Evolutionary conservation across 75 land plant genomes (phyloP).

Genomic region (Ceratopteris richardii): DNA sequence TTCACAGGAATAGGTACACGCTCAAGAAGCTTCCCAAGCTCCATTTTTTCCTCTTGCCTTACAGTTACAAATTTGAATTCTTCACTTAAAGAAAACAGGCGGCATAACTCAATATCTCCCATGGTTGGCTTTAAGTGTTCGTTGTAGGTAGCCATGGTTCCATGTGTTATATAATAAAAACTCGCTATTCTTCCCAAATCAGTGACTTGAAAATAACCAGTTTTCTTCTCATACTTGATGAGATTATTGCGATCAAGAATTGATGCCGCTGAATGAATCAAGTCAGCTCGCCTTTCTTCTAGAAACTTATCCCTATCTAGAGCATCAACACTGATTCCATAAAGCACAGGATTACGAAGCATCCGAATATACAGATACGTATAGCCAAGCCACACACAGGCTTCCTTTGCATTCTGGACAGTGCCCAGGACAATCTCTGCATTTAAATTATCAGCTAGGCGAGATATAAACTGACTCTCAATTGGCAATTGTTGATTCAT

Average conservation of each 20-base stretch:
- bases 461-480: slow-evolving; percentile 91
- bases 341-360: slow-evolving; percentile 75
- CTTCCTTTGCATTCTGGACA: slow-evolving; percentile 95
- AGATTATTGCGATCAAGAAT: slow-evolving; percentile 78
- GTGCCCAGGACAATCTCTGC: slow-evolving; percentile 97
- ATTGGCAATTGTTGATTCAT: slow-evolving; percentile 98
- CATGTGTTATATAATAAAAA: slow-evolving; percentile 86
- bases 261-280: slow-evolving; percentile 90
- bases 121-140: slow-evolving; percentile 93
- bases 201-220: slow-evolving; percentile 92
- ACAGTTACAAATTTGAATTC: slow-evolving; percentile 93
- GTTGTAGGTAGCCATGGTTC: slow-evolving; percentile 83
- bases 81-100: slow-evolving; percentile 84
- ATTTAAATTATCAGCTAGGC: slow-evolving; percentile 89
- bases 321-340: slow-evolving; percentile 62
- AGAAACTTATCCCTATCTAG: slow-evolving; percentile 45
- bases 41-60: slow-evolving; percentile 91
- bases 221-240: slow-evolving; percentile 82
- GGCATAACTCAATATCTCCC: slow-evolving; percentile 91
- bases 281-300: slow-evolving; percentile 85
- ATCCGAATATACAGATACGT: slow-evolving; percentile 85
- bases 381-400: slow-evolving; percentile 79
- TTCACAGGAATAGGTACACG: slow-evolving; percentile 88
- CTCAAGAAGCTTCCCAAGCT: slow-evolving; percentile 88
- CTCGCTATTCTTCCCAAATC: slow-evolving; percentile 94